Evolutionary conservation across 1,139 yeast genomes (phyloP).

Genomic region (Debaryomycetaceae sp.): DNA sequence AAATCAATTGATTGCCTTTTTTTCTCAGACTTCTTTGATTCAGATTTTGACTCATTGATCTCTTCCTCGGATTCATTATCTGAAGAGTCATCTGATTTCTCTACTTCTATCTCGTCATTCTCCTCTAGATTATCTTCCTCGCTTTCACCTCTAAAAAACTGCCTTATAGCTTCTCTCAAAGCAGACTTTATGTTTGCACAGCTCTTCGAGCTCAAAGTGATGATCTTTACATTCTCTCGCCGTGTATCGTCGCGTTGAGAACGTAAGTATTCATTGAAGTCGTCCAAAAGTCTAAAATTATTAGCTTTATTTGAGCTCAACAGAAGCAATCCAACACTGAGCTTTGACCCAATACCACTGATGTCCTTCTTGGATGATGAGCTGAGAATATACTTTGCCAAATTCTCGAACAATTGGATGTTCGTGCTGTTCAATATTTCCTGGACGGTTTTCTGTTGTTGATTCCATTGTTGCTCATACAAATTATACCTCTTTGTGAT

Average conservation of each 20-base stretch:
- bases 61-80: constrained; percentile 9
- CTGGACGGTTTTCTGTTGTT: constrained; percentile 34
- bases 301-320: constrained; percentile 59
- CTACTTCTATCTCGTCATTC: constrained; percentile 9
- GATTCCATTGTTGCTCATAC: constrained; percentile 38
- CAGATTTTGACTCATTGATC: constrained; percentile 4
- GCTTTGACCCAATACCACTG: constrained; percentile 11
- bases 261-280: constrained; percentile 29
- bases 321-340: constrained; percentile 45
- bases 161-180: constrained; percentile 35
- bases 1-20: constrained; percentile 4
- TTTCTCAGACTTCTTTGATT: neutral
- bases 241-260: constrained; percentile 5
- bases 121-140: constrained; percentile 4
- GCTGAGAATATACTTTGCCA: constrained; percentile 25
- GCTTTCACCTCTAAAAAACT: constrained; percentile 16
- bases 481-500: constrained; percentile 34
- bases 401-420: constrained; percentile 30
- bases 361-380: constrained; percentile 4
- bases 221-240: constrained; percentile 20
- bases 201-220: constrained; percentile 39
- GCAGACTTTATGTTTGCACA: constrained; percentile 41
- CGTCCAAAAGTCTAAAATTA: constrained; percentile 45
- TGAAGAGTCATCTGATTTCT: constrained; percentile 3
- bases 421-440: constrained; percentile 37